Evolutionary conservation across 2,329 filamentous ascomycete species (phyloP).

Genomic region (Fusarium albidum): DNA sequence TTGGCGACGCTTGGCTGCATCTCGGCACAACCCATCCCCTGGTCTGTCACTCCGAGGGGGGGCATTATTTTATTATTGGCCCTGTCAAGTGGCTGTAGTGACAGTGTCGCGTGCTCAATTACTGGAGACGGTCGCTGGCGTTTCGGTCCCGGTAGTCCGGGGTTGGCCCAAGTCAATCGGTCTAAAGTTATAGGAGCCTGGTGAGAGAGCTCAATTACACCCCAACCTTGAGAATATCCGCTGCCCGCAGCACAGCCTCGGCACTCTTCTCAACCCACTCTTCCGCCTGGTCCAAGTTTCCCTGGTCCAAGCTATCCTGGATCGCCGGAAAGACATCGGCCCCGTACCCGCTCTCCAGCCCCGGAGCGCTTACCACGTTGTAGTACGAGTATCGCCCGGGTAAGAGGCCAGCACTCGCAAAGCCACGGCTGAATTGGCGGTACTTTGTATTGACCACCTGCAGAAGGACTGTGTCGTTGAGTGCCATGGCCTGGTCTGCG

Average conservation of each 20-base stretch:
- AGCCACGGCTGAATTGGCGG: slow-evolving; percentile 16
- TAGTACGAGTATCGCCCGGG: slow-evolving; percentile 24
- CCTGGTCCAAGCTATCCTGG: slow-evolving; percentile 30
- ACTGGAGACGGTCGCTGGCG: too few species aligned
- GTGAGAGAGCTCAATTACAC: too few species aligned
- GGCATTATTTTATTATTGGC: background rate
- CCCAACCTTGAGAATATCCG: slow-evolving; percentile 19
- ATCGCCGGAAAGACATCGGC: slow-evolving; percentile 33
- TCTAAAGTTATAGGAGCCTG: too few species aligned
- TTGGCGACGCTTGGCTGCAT: slow-evolving; percentile 4
- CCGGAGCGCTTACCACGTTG: slow-evolving; percentile 27
- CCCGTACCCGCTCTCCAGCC: slow-evolving; percentile 25
- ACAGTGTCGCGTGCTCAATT: too few species aligned
- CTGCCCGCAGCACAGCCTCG: slow-evolving; percentile 23
- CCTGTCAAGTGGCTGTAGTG: too few species aligned
- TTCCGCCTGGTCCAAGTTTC: slow-evolving; percentile 25
- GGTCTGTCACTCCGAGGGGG: background rate
- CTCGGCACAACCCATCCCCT: background rate
- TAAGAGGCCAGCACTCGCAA: slow-evolving; percentile 22
- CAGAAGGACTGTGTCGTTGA: slow-evolving; percentile 11
- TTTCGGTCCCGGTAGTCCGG: too few species aligned
- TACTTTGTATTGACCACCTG: slow-evolving; percentile 16
- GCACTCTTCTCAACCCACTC: slow-evolving; percentile 34
- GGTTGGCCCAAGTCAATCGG: too few species aligned
- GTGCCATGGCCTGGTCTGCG: slow-evolving; percentile 2